Conservation (phyloP, 2,329 filamentous ascomycete species). For the Pseudocercospora musae region DNA sequence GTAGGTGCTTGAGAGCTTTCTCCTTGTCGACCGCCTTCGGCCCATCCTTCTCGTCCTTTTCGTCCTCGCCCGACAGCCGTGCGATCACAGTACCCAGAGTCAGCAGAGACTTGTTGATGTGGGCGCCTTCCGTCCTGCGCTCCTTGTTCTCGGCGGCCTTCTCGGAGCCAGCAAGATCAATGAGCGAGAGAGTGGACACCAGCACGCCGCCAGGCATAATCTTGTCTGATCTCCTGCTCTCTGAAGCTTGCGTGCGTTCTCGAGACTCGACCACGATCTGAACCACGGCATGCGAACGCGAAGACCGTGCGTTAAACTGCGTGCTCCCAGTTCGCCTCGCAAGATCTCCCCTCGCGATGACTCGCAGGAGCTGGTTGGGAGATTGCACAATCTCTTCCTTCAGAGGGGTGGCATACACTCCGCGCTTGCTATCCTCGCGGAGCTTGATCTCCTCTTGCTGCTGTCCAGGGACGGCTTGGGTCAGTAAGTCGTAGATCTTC, state of each 20-base stretch:
- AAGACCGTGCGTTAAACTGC: slow-evolving; percentile 94
- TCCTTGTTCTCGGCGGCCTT: slow-evolving; percentile 95
- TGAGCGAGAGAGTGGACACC: slow-evolving; percentile 90
- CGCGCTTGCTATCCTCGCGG: slow-evolving; percentile 91
- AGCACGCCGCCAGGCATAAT: slow-evolving; percentile 83
- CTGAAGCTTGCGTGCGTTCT: slow-evolving; percentile 63
- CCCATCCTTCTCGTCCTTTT: slow-evolving; percentile 71
- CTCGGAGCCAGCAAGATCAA: slow-evolving; percentile 94
- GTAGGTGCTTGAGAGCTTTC: slow-evolving; percentile 69
- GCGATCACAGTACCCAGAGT: slow-evolving; percentile 95
- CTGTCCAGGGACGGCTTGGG: slow-evolving; percentile 59
- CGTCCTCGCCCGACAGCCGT: slow-evolving; percentile 83
- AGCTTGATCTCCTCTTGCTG: slow-evolving; percentile 93
- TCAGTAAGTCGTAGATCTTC: slow-evolving; percentile 89
- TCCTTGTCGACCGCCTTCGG: slow-evolving; percentile 61
- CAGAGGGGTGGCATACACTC: slow-evolving; percentile 90
- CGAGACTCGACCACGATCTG: slow-evolving; percentile 98
- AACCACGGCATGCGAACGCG: slow-evolving; percentile 94
- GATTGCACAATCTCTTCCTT: slow-evolving; percentile 99
- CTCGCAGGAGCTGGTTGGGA: slow-evolving; percentile 87
- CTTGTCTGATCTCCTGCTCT: slow-evolving; percentile 59
- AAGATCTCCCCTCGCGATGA: slow-evolving; percentile 91
- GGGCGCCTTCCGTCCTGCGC: slow-evolving; percentile 86
- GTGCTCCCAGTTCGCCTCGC: slow-evolving; percentile 88
- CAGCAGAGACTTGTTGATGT: slow-evolving; percentile 97